These are phyloP conservation scores for Trichoderma semiorbis DNA, from an alignment of 2,329 filamentous ascomycete species.

Conservation along the genomic window DNA sequence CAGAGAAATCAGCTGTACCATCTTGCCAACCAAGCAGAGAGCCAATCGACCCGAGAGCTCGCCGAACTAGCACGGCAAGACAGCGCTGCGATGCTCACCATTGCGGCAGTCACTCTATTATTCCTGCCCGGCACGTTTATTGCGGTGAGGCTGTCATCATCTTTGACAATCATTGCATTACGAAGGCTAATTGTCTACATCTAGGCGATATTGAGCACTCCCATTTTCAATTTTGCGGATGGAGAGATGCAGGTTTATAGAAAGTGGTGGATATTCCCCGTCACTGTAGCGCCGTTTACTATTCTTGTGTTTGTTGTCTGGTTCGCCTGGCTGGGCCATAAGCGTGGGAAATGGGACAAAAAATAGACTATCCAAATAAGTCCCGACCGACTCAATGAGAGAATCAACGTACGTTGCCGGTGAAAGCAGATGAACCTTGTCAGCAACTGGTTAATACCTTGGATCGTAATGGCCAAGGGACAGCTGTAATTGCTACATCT, in stretches of 20 bases:
- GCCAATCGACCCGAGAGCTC: background rate
- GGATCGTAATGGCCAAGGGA: background rate
- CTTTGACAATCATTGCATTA: background rate
- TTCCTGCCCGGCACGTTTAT: constrained; percentile 53
- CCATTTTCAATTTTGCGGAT: constrained; percentile 37
- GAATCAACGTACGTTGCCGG: background rate
- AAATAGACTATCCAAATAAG: background rate
- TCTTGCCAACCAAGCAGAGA: background rate
- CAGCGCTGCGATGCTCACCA: constrained; percentile 49
- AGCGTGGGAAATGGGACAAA: background rate
- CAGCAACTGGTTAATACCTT: background rate
- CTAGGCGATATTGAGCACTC: constrained; percentile 42
- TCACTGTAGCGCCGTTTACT: background rate
- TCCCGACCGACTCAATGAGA: background rate
- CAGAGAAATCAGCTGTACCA: background rate
- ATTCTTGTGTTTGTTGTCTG: background rate
- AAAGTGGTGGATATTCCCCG: background rate
- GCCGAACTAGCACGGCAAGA: constrained; percentile 31
- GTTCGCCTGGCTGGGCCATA: background rate
- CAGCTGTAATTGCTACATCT: background rate
- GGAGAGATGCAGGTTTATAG: constrained; percentile 13
- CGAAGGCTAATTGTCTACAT: background rate
- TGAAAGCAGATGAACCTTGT: background rate
- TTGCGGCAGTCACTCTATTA: constrained; percentile 45
- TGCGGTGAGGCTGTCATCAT: constrained; percentile 24